phyloP scores from a whole-genome alignment of 2,329 filamentous ascomycete genomes.

The Neonectria sp. region DNA sequence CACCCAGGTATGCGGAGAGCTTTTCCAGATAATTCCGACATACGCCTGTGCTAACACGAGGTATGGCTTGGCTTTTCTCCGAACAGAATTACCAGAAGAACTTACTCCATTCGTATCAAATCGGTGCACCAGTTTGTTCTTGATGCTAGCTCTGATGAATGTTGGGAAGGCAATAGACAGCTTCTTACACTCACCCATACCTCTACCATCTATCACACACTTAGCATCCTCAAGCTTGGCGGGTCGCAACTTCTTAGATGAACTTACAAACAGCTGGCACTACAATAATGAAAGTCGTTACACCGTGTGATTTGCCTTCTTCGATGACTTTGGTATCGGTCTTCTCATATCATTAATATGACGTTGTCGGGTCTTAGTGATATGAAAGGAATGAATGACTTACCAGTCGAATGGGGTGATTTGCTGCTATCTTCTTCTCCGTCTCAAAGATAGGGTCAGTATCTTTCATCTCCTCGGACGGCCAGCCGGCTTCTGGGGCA shows the following conservation, averaged over 20 bases:
- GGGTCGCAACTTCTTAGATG: neutral
- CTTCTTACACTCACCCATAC: conserved; percentile 51
- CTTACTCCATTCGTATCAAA: conserved; percentile 53
- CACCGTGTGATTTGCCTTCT: conserved; percentile 45
- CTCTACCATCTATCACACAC: conserved; percentile 49
- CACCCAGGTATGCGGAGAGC: too few species aligned
- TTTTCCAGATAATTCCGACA: too few species aligned
- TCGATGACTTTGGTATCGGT: conserved; percentile 49
- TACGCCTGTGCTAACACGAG: too few species aligned
- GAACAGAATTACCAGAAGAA: neutral
- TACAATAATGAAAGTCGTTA: conserved; percentile 49
- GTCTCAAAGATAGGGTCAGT: conserved; percentile 47
- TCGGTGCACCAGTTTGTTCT: conserved; percentile 48
- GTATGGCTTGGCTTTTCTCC: too few species aligned
- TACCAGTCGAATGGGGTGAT: conserved; percentile 49
- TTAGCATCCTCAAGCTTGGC: neutral
- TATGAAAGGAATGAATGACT: neutral
- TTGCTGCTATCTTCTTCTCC: conserved; percentile 48
- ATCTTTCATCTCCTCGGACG: conserved; percentile 50
- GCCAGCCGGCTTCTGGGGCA: conserved; percentile 50
- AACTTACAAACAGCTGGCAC: conserved; percentile 50
- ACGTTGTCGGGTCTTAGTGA: too few species aligned
- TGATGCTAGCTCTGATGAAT: conserved; percentile 48
- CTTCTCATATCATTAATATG: conserved; percentile 29
- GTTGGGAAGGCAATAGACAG: conserved; percentile 53